Base-by-base conservation (phyloP, 2,329 filamentous ascomycete species). In the Aspergillus ochraceus region DNA sequence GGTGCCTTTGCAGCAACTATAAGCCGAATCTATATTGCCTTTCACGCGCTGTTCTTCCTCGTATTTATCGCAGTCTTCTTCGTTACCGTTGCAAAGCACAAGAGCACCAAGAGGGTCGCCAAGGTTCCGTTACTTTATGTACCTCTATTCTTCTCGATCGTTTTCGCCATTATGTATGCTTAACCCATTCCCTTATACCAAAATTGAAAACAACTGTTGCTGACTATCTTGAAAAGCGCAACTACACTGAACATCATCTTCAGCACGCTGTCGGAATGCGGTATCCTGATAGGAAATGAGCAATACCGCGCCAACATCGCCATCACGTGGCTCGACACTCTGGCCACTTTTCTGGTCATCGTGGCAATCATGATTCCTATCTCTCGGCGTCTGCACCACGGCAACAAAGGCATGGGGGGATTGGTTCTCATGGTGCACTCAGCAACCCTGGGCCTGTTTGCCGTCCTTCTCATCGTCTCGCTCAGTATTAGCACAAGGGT, bases 11-110 rank as follows among this genome's bases (percentile, higher is more conserved):
- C 54, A 2, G 22, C 53, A 5, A 49, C 49, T 1, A 32, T n/a
- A 2, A 36, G 59, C 1, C 52, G 46, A 6, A 49, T 64, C 2
- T 30, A 54, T 22, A 50, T 65, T n/a, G 58, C 59, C 10, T 65
- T 64, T n/a, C 52, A 61, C 29, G 60, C 57, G 19, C 49, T 65
- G 9, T 65, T 62, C 58, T 57, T 64, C 17, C 46, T 65, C 29
- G 39, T 64, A 0, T 65, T 58, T n/a, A 2, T 60, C 10, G 56
- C 26, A 2, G 32, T 64, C 3, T 54, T 54, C 11, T 54, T 22
- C 20, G 4, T 61, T 14, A 22, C 54, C 0, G 39, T 20, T 1
- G 12, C 55, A 17, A 45, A 54, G 0, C 36, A 55, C 1, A 22
- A 56, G 26, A 56, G 56, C 47, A 60, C 36, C 42, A 58, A 58